phyloP scores from a whole-genome alignment of 2,329 filamentous ascomycete genomes.

The Setomelanomma holmii region DNA sequence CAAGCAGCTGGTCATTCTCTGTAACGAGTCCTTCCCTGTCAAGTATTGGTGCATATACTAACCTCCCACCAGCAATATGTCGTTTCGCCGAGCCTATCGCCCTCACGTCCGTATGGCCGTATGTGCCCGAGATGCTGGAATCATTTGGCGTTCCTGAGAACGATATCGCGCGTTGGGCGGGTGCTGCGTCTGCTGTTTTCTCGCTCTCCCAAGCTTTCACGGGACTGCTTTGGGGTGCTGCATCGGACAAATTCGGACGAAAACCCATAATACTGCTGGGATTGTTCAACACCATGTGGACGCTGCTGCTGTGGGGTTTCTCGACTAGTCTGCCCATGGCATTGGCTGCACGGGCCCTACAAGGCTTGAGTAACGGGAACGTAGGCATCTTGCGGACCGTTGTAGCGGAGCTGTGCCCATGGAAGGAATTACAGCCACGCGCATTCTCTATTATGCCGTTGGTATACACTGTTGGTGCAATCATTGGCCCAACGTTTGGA shows the following conservation, averaged over 20 bases:
- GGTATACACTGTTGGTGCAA: slow-evolving; percentile 84
- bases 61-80: slow-evolving; percentile 74
- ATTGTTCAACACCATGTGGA: slow-evolving; percentile 76
- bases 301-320: slow-evolving; percentile 83
- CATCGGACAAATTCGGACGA: slow-evolving; percentile 82
- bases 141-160: slow-evolving; percentile 48
- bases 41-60: slow-evolving; percentile 1
- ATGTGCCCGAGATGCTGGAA: slow-evolving; percentile 71
- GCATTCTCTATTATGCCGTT: slow-evolving; percentile 95
- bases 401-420: slow-evolving; percentile 90
- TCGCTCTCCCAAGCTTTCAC: slow-evolving; percentile 78
- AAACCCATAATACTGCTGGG: slow-evolving; percentile 86
- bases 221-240: slow-evolving; percentile 85
- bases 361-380: slow-evolving; percentile 87
- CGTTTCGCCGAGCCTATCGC: slow-evolving; percentile 92
- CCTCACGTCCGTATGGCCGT: slow-evolving; percentile 91
- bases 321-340: slow-evolving; percentile 81
- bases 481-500: slow-evolving; percentile 85
- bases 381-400: slow-evolving; percentile 84
- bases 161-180: slow-evolving; percentile 70
- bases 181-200: slow-evolving; percentile 86
- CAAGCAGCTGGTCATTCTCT: slow-evolving; percentile 49
- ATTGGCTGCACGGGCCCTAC: slow-evolving; percentile 76
- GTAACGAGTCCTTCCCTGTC: slow-evolving; percentile 22
- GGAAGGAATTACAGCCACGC: slow-evolving; percentile 81